Evolutionary conservation across 805 yeast genomes (phyloP), one percentile per base, ranked within the genome.

Genomic region (Lipomyces kockii): DNA sequence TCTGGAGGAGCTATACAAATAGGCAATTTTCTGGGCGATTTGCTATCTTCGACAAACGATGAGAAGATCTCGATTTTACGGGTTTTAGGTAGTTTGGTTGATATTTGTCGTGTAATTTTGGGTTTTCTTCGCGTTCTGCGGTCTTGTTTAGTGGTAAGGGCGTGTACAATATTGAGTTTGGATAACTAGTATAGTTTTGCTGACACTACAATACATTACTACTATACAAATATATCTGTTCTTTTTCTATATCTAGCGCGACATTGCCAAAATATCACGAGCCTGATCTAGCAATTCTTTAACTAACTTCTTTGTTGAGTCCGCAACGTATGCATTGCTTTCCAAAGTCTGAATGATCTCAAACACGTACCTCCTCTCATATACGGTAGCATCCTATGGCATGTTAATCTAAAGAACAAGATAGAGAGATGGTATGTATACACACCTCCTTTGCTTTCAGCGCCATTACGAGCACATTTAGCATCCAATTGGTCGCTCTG

Each of bases 401-500:
- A 29, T 8, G 55, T 52, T 52, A 52, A 52, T 25, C 9, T 14
- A 22, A 25, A 20, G 27, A 9, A 11, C 25, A 20, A 29, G 37
- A n/a, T n/a, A 17, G n/a, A 6, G 35, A 11, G n/a, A 11, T 8
- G 27, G 55, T 53, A 9, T 29, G 37, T 12, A 3, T 14, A 54
- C 64, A 8, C 49, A 65, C 68, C 65, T 52, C 35, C 14, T 52
- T 51, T 20, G 63, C 39, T 27, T 46, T 58, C 53, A 67, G 35
- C 2, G 66, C 64, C 7, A 27, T 49, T 2, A 17, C 53, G 22
- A 68, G 61, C 14, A 60, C 51, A n/a, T 35, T 53, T 4, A 65
- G 52, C 58, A 68, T 43, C 71, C 71, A 68, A 20, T 65, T 63
- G 11, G 59, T 60, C 43, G 34, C 60, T 25, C 53, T 59, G 14